Evolutionary conservation across 164 flowering plant species (phyloP).

Genomic region (Euptelea pleiosperma): DNA sequence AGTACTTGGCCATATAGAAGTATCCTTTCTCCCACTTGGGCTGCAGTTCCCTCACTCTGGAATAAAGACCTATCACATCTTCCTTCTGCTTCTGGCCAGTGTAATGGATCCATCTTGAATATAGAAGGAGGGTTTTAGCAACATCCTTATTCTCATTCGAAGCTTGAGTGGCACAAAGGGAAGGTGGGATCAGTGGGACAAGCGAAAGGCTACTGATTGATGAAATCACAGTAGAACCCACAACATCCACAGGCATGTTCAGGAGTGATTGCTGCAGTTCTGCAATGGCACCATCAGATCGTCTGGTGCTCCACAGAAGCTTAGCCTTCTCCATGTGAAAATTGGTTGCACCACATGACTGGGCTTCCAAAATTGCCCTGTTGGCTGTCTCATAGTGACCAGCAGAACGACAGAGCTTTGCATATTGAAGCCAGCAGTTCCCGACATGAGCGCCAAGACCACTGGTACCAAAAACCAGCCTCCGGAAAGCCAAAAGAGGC

Average conservation of each 20-base stretch:
- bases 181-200: slow-evolving; percentile 53
- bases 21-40: slow-evolving; percentile 98
- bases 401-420: slow-evolving; percentile 94
- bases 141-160: slow-evolving; percentile 60
- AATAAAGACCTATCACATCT: slow-evolving; percentile 82
- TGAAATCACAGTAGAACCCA: slow-evolving; percentile 75
- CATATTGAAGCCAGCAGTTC: slow-evolving; percentile 93
- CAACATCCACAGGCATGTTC: slow-evolving; percentile 80
- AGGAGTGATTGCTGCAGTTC: slow-evolving; percentile 84
- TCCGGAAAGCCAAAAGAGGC: slow-evolving; percentile 85
- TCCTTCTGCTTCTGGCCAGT: slow-evolving; percentile 98
- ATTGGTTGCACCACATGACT: slow-evolving; percentile 78
- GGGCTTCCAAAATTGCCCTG: slow-evolving; percentile 89
- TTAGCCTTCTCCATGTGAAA: slow-evolving; percentile 96
- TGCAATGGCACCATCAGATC: slow-evolving; percentile 89
- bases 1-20: slow-evolving; percentile 90
- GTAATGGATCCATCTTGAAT: slow-evolving; percentile 95
- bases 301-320: slow-evolving; percentile 85
- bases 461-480: slow-evolving; percentile 84
- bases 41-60: slow-evolving; percentile 87
- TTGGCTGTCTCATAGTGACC: slow-evolving; percentile 98
- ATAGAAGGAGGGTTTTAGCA: slow-evolving; percentile 87
- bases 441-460: slow-evolving; percentile 81
- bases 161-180: slow-evolving; percentile 43
- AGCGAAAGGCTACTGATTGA: slow-evolving; percentile 76